Evolutionary conservation across 352 stramenopile genomes (phyloP).

Genomic region (Globisporangium solare): DNA sequence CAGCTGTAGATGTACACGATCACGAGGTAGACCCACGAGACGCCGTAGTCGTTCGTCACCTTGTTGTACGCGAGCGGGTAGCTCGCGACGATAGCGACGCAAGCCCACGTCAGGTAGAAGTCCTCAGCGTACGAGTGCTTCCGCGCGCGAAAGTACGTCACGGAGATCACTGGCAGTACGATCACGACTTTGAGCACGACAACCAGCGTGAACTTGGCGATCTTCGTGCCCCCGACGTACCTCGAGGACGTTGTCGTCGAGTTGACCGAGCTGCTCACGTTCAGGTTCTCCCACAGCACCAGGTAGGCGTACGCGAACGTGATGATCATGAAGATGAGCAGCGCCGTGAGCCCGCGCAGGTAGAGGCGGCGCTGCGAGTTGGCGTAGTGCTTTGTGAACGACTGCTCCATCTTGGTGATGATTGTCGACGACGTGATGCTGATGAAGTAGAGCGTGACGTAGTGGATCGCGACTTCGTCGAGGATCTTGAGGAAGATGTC

Average conservation of each 20-base stretch:
- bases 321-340: constrained; percentile 65
- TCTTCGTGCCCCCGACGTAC: constrained; percentile 28
- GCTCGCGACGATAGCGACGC: constrained; percentile 44
- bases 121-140: constrained; percentile 59
- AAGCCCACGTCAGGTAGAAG: constrained; percentile 70
- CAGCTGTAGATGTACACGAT: constrained; percentile 87
- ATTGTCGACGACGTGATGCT: constrained; percentile 64
- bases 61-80: constrained; percentile 84
- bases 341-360: constrained; percentile 43
- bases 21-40: constrained; percentile 76
- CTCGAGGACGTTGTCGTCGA: constrained; percentile 14
- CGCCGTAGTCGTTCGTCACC: constrained; percentile 73
- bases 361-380: constrained; percentile 65
- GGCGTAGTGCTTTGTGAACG: constrained; percentile 76
- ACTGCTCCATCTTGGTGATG: constrained; percentile 74
- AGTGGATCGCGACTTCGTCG: constrained; percentile 78
- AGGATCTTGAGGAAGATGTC: constrained; percentile 78
- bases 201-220: constrained; percentile 65
- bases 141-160: constrained; percentile 63
- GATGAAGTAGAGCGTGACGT: constrained; percentile 78
- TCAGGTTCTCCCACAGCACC: constrained; percentile 47
- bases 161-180: constrained; percentile 51
- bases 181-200: constrained; percentile 58
- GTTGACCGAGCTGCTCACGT: constrained; percentile 37
- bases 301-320: constrained; percentile 77